These are phyloP conservation scores for Dentiscutata heterogama DNA, from an alignment of 371 early-diverging fungal species.

Conservation along the genomic window DNA sequence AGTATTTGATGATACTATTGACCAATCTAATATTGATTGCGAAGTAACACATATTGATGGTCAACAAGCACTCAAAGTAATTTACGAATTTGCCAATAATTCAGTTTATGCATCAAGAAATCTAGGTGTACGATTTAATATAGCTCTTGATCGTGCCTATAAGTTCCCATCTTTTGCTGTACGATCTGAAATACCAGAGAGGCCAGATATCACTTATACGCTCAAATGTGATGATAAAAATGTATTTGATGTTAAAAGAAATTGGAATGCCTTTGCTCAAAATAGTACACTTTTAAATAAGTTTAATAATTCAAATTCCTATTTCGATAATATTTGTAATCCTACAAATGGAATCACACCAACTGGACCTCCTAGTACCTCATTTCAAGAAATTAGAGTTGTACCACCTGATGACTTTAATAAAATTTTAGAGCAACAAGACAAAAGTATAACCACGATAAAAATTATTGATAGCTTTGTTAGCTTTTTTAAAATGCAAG, in stretches of 20 bases:
- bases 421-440: too few species aligned
- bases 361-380: too few species aligned
- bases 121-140: constrained; percentile 17
- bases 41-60: neutral
- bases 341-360: neutral
- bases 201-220: neutral
- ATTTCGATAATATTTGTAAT: neutral
- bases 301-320: neutral
- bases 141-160: neutral
- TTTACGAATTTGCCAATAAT: neutral
- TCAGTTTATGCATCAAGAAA: neutral
- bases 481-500: neutral
- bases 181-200: neutral
- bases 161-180: constrained; percentile 8
- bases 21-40: neutral
- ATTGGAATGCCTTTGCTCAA: neutral
- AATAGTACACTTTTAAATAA: too few species aligned
- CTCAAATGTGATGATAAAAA: neutral
- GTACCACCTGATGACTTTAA: neutral
- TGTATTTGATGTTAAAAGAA: neutral
- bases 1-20: neutral
- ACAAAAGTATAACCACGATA: neutral
- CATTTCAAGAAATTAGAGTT: neutral
- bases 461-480: too few species aligned
- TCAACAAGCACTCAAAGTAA: neutral